phyloP scores from a whole-genome alignment of 495 filamentous ascomycete species.

The Annulohypoxylon bovei region DNA sequence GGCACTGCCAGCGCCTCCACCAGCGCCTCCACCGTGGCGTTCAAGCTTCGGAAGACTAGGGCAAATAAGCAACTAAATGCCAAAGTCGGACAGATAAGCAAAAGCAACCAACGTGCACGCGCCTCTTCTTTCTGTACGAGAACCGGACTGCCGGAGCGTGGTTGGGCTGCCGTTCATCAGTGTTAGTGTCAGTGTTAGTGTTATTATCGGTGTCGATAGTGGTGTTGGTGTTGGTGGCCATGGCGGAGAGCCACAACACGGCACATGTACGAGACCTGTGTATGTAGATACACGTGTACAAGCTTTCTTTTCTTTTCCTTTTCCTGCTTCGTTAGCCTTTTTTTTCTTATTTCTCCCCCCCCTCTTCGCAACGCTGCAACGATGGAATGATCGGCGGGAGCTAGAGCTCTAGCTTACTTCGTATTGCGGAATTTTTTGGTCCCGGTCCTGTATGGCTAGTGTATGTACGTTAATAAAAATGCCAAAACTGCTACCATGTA shows the following conservation, averaged over 20 bases:
- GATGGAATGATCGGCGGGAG: background rate
- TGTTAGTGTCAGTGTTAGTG: background rate
- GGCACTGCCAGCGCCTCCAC: background rate
- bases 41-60: slow-evolving; percentile 18
- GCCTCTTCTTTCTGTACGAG: background rate
- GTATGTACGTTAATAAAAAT: too few relatives aligned
- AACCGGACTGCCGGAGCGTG: too few relatives aligned
- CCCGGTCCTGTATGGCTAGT: background rate
- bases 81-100: background rate
- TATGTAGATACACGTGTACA: slow-evolving; percentile 10
- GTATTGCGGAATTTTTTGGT: background rate
- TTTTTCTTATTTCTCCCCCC: background rate
- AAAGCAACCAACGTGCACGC: too few relatives aligned
- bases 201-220: too few relatives aligned
- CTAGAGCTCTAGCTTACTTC: background rate
- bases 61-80: too few relatives aligned
- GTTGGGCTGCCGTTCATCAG: background rate
- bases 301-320: background rate
- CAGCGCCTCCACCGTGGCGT: background rate
- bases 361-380: background rate
- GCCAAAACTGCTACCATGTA: too few relatives aligned
- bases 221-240: background rate
- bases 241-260: background rate
- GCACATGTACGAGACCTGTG: background rate
- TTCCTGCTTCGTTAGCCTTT: background rate